phyloP scores from a whole-genome alignment of 768 basidiomycete genomes.

The Mrakia frigida region DNA sequence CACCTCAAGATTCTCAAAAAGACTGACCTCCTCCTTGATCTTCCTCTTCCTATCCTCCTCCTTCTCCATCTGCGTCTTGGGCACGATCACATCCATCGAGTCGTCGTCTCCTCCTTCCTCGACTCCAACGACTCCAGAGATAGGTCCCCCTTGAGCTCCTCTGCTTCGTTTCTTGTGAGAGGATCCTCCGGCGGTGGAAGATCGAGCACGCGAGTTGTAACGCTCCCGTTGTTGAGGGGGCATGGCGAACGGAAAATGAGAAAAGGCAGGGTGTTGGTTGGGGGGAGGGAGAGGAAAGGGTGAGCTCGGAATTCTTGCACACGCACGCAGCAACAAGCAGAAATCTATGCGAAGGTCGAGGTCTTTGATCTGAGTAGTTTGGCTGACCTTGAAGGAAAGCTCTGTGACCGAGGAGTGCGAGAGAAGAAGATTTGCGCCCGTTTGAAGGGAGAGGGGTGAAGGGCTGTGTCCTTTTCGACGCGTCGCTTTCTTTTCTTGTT shows the following conservation, averaged over 20 bases:
- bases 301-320: not conserved
- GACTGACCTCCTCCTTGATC: constrained; percentile 58
- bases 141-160: constrained; percentile 34
- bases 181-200: constrained; percentile 55
- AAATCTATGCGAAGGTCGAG: not conserved
- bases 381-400: no score
- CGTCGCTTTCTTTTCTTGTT: no score
- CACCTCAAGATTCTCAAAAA: not conserved
- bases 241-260: constrained; percentile 9
- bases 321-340: no score
- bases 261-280: not conserved
- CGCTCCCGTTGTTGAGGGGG: constrained; percentile 34
- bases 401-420: no score
- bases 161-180: constrained; percentile 60
- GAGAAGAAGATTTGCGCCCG: no score
- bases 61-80: constrained; percentile 59
- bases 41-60: constrained; percentile 58
- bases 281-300: not conserved
- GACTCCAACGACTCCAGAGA: constrained; percentile 31
- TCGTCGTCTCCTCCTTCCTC: constrained; percentile 46
- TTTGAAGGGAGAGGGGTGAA: no score
- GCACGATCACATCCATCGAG: constrained; percentile 57
- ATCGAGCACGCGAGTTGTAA: constrained; percentile 64
- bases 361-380: no score
- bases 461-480: no score